phyloP scores from a whole-genome alignment of 1,139 yeast species.

The Kurtzmaniella quercitrusa region DNA sequence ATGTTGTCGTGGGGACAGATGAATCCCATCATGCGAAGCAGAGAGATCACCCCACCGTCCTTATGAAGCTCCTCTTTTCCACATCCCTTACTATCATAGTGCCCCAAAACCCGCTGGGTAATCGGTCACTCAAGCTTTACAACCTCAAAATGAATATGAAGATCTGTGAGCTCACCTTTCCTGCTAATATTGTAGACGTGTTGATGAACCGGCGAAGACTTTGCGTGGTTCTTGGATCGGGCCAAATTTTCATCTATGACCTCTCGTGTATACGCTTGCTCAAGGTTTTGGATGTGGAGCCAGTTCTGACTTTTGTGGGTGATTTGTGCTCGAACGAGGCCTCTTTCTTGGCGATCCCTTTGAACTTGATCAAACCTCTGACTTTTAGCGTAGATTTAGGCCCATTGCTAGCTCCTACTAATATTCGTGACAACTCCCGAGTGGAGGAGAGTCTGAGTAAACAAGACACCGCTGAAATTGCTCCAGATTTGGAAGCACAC shows the following conservation, averaged over 20 bases:
- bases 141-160: constrained; percentile 66
- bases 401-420: not conserved
- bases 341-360: constrained; percentile 42
- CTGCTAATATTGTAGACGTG: constrained; percentile 55
- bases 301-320: constrained; percentile 28
- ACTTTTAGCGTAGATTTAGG: constrained; percentile 9
- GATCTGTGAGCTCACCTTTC: constrained; percentile 68
- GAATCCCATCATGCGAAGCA: constrained; percentile 9
- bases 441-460: not conserved
- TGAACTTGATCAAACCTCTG: constrained; percentile 22
- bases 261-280: constrained; percentile 65
- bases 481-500: not conserved
- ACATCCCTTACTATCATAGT: constrained; percentile 66
- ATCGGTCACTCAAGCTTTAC: constrained; percentile 53
- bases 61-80: constrained; percentile 65
- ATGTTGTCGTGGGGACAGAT: constrained; percentile 1
- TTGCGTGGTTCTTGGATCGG: constrained; percentile 54
- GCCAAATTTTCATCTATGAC: constrained; percentile 68
- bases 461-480: not conserved
- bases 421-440: not conserved
- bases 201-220: constrained; percentile 64
- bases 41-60: constrained; percentile 20
- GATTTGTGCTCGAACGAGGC: constrained; percentile 48
- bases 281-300: constrained; percentile 54
- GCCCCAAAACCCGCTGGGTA: constrained; percentile 42